Base-by-base conservation (phyloP, 176 grass and related monocot genomes). In the Lolium multiflorum region DNA sequence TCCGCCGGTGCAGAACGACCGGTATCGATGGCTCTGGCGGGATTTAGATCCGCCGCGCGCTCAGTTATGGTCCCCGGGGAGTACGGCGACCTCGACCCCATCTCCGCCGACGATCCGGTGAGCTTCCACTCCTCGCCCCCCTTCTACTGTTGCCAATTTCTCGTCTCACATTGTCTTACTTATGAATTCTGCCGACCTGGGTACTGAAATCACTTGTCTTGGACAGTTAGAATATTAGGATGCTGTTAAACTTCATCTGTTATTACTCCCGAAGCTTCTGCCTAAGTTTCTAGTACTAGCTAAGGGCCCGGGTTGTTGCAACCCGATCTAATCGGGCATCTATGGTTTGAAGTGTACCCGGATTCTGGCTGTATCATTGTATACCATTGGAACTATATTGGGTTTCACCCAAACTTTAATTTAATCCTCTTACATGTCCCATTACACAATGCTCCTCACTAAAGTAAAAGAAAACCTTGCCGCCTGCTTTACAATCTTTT, bases 101-200 rank as follows among this genome's bases (percentile, higher is more conserved):
- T 66, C 9, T 37, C 65, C 31, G 9, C 17, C 5, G 74, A 14
- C 46, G 77, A 92, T 87, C 77, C 84, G 84, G 85, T 87, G 71
- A 9, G 84, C 51, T 86, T 60, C 8, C 21, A 6, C 31, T 16
- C 61, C 60, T 51, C 13, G 43, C 3, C 47, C 24, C 49, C 51
- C 9, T n/a, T 3, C 16, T 44, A 13, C 0, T n/a, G 16, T 11
- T 50, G 5, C 67, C 61, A 22, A 37, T 43, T 61, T 13, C 56
- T 41, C 9, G 13, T 28, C 52, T 39, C 18, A 7, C 18, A 11
- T 16, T 8, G 54, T 43, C n/a, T n/a, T n/a, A n/a, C 11, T 78
- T 44, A 14, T 7, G 16, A 50, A 14, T 69, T 81, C 8, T 54
- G 61, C 11, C 20, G 11, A 68, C 51, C 11, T 68, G 46, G 5